Conservation (phyloP, 2,329 filamentous ascomycete genomes). For the Dryadomyces quercivorus region DNA sequence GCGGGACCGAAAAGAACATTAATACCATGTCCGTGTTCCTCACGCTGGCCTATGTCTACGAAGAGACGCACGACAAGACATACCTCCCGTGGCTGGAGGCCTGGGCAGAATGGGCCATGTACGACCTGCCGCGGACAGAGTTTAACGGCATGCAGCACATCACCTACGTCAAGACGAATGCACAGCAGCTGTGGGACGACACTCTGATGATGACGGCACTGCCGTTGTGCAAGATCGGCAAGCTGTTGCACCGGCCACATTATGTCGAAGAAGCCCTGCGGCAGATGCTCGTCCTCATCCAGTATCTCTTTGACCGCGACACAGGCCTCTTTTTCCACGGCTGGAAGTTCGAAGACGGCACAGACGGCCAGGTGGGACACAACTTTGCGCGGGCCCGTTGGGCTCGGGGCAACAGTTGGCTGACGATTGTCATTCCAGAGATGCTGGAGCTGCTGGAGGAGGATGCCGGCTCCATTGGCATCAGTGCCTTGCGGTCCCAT, state of each 20-base stretch:
- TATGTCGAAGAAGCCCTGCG: constrained; percentile 69
- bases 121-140: constrained; percentile 59
- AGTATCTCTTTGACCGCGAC: constrained; percentile 62
- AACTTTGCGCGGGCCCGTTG: constrained; percentile 47
- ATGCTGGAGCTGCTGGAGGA: constrained; percentile 56
- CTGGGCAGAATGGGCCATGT: constrained; percentile 76
- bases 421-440: constrained; percentile 75
- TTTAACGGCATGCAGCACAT: constrained; percentile 65
- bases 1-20: constrained; percentile 72
- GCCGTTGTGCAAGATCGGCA: constrained; percentile 68
- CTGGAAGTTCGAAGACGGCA: constrained; percentile 51
- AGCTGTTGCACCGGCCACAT: constrained; percentile 53
- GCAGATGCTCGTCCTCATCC: constrained; percentile 66
- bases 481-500: constrained; percentile 47
- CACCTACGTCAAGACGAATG: constrained; percentile 59
- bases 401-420: constrained; percentile 56
- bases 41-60: constrained; percentile 66
- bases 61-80: constrained; percentile 53
- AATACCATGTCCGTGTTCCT: constrained; percentile 74
- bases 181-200: constrained; percentile 72
- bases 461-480: too few species aligned
- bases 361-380: constrained; percentile 23
- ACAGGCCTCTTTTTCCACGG: constrained; percentile 72
- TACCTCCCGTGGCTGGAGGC: constrained; percentile 68
- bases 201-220: constrained; percentile 82